These are phyloP conservation scores for Cenchrus americanus DNA, from an alignment of 176 grass and related monocot species.

Conservation along the genomic window DNA sequence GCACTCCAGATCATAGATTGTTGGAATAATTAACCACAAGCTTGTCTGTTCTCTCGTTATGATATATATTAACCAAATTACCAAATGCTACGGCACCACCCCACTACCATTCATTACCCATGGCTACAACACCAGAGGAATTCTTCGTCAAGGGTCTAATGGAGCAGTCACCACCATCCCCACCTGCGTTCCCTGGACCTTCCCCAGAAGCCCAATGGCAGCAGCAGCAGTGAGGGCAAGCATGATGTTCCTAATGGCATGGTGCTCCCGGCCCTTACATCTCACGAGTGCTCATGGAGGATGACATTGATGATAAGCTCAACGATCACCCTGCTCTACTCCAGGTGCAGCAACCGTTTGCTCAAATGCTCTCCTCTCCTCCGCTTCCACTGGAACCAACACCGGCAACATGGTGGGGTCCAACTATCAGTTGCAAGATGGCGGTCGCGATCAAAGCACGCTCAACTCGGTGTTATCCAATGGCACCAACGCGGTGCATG, in stretches of 20 bases:
- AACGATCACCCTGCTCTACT: conserved; percentile 34
- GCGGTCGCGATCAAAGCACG: not conserved
- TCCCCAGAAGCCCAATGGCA: not conserved
- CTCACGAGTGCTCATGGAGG: conserved; percentile 49
- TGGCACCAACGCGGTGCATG: conserved; percentile 1
- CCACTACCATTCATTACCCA: not conserved
- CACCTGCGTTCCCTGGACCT: conserved; percentile 29
- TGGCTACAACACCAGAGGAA: conserved; percentile 26
- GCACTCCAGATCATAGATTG: not conserved
- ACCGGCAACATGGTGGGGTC: not conserved
- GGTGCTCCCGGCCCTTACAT: conserved; percentile 32
- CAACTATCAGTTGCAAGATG: conserved; percentile 7
- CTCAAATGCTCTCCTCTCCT: conserved; percentile 42
- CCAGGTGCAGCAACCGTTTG: conserved; percentile 42
- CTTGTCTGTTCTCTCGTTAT: not conserved
- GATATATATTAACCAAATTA: not conserved
- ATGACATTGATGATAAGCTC: conserved; percentile 40
- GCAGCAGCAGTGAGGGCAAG: not conserved
- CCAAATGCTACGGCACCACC: not conserved
- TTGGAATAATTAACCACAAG: no score
- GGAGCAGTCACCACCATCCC: not conserved
- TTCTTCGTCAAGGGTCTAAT: not conserved
- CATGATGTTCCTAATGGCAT: conserved; percentile 4
- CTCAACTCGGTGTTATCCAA: not conserved
- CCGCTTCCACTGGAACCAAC: not conserved